Base-by-base conservation (phyloP, 495 filamentous ascomycete genomes). In the Aspergillus saccharolyticus region DNA sequence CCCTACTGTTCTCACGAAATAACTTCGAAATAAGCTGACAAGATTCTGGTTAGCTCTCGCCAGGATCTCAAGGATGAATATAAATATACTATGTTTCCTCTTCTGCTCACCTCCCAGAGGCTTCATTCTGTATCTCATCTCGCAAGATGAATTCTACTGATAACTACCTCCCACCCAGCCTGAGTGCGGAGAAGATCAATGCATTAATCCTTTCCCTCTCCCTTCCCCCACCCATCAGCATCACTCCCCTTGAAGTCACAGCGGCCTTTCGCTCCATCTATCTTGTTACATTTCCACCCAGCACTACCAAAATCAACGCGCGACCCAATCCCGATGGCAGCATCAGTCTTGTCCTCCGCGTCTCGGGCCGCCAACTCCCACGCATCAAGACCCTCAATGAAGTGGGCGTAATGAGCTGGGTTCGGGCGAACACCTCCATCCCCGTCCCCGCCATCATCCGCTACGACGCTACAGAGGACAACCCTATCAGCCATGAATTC, bases 321-420 rank as follows among this genome's bases (percentile, higher is more conserved):
- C 46, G 21, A 7, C 46, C 20, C 12, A n/a, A 24, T 33, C 57
- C 49, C 30, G 59, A 63, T 47, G 58, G 56, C 48, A 51, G 55
- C 15, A 19, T 58, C 12, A 56, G 46, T 10, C 61, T 75, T 2
- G 58, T 75, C 17, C 70, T 75, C 10, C 65, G 73, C 17, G 62
- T 74, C 7, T 66, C 73, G 10, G 68, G 68, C 2, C 50, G 56
- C 8, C 70, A 74, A 20, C 28, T 70, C 2, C 71, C 71, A 1
- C n/a, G 46, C 3, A 68, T 73, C 55, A 74, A 74, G 55, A 74
- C 70, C 2, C 30, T 15, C 14, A 75, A 74, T 42, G 71, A 75
- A 43, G 64, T 69, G 1, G 71, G 57, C 12, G 60, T 67, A 4
- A 70, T 75, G 68, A 51, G 42, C 12, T 75, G 64, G 65, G 44